Conservation (phyloP, 441 rosid species). For the Mallotus japonicus region DNA sequence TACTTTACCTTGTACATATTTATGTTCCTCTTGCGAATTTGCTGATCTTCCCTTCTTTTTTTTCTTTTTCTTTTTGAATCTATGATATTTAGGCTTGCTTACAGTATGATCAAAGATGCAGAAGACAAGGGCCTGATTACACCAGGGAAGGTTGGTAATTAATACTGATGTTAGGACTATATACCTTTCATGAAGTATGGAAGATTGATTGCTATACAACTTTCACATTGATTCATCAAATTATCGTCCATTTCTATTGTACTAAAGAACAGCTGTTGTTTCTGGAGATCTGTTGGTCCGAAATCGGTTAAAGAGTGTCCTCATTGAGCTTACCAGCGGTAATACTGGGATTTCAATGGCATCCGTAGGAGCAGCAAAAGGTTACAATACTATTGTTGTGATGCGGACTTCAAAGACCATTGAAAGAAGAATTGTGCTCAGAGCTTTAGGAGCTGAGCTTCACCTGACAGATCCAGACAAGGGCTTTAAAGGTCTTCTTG, state of each 20-base stretch:
- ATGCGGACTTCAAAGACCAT: slow-evolving; percentile 58
- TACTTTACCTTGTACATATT: background rate
- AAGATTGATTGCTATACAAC: too few species aligned
- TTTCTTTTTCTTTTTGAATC: too few species aligned
- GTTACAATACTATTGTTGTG: slow-evolving; percentile 52
- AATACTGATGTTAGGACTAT: too few species aligned
- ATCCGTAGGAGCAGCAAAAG: slow-evolving; percentile 64
- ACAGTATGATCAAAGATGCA: slow-evolving; percentile 81
- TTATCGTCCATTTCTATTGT: slow-evolving; percentile 9
- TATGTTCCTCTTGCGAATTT: background rate
- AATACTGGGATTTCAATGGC: slow-evolving; percentile 81
- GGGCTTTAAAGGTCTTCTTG: slow-evolving; percentile 41
- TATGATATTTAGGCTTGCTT: slow-evolving; percentile 43
- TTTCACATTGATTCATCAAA: background rate
- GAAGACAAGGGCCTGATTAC: slow-evolving; percentile 73
- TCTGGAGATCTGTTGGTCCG: slow-evolving; percentile 11
- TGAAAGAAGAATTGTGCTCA: slow-evolving; percentile 60
- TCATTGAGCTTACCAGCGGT: slow-evolving; percentile 64
- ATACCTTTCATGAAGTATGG: background rate
- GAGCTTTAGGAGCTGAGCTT: slow-evolving; percentile 76
- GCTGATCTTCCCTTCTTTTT: background rate
- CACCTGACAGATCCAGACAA: slow-evolving; percentile 42
- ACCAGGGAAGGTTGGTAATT: slow-evolving; percentile 62
- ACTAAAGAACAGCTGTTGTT: background rate
- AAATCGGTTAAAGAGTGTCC: slow-evolving; percentile 40